Percentiles rank a stretch among this genome's conserved stretches.
Conservation (phyloP, 495 filamentous ascomycete species). For the Trichoderma erinaceum region DNA sequence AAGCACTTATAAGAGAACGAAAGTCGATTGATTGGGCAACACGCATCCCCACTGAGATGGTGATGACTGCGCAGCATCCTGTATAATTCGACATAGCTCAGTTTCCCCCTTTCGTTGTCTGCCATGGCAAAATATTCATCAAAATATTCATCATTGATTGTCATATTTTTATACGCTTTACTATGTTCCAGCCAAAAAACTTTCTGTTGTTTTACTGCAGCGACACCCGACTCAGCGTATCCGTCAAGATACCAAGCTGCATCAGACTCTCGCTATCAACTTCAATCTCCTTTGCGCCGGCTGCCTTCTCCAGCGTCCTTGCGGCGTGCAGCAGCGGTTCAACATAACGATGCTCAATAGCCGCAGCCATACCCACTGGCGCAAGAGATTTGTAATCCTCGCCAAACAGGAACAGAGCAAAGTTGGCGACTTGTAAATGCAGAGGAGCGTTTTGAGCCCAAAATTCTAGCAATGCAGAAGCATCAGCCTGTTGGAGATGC, state of each 20-base stretch:
- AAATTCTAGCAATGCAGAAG: conserved; percentile 26
- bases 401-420: conserved; percentile 47
- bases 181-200: not conserved
- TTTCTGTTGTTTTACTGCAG: conserved; percentile 17
- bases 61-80: too few species aligned
- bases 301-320: conserved; percentile 36
- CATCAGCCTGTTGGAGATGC: conserved; percentile 25
- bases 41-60: too few species aligned
- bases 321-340: conserved; percentile 42
- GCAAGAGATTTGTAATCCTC: conserved; percentile 34
- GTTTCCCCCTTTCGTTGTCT: too few species aligned
- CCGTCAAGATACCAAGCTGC: conserved; percentile 34
- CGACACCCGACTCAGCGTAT: conserved; percentile 28
- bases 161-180: not conserved
- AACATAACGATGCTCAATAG: conserved; percentile 48
- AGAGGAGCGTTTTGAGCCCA: conserved; percentile 36
- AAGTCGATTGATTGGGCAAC: too few species aligned
- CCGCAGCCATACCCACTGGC: conserved; percentile 36
- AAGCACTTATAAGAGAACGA: not conserved
- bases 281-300: conserved; percentile 24
- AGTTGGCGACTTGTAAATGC: conserved; percentile 42
- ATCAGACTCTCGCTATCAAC: conserved; percentile 22
- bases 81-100: too few species aligned
- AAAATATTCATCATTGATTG: not conserved
- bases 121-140: too few species aligned